Conservation (phyloP, 371 early-diverging fungal genomes). For the Zancudomyces culisetae region DNA sequence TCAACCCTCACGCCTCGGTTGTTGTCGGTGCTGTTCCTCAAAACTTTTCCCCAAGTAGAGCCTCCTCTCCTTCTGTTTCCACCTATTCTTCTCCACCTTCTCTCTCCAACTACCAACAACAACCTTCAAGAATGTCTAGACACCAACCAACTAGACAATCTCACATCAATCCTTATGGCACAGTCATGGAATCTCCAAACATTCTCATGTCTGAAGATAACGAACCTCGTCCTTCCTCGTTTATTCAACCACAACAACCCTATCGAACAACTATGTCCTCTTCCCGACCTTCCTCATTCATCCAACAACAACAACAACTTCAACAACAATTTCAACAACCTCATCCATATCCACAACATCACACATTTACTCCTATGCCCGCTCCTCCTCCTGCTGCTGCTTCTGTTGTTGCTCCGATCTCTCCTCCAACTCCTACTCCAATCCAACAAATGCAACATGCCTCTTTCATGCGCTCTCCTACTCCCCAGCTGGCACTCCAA, state of each 20-base stretch:
- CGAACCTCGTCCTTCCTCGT: not conserved
- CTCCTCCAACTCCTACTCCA: not conserved
- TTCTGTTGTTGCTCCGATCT: not conserved
- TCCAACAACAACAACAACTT: not conserved
- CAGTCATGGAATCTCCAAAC: not conserved
- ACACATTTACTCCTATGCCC: not conserved
- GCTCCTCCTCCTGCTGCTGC: not conserved
- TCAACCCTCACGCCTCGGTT: not conserved
- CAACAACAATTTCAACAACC: not conserved
- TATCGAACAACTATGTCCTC: too few species aligned
- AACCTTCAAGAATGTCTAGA: not conserved
- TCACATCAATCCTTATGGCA: not conserved
- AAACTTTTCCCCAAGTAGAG: too few species aligned
- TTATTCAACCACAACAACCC: not conserved
- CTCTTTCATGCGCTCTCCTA: too few species aligned
- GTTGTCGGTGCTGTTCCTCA: too few species aligned
- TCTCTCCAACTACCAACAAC: too few species aligned
- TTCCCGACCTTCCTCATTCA: not conserved
- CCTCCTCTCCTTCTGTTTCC: too few species aligned
- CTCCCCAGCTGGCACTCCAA: not conserved
- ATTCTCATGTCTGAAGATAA: not conserved
- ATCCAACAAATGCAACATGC: not conserved
- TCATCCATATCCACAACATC: not conserved
- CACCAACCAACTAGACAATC: not conserved
- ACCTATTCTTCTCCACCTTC: too few species aligned